Evolutionary conservation across 1,284 basidiomycete genomes (phyloP).

Genomic region (Marasmius sp.): DNA sequence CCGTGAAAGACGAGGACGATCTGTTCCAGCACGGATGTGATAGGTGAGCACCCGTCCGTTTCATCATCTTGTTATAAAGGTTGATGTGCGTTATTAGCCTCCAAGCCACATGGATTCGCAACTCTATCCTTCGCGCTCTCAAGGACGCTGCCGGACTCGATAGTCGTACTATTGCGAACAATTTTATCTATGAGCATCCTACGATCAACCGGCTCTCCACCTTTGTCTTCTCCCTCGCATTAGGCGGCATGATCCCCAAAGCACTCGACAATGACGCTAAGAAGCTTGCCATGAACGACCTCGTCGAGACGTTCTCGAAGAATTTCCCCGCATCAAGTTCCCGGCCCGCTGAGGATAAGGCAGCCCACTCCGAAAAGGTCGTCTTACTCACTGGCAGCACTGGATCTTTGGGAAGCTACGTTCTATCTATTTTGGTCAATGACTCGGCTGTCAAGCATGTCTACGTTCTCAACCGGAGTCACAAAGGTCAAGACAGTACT

Average conservation of each 20-base stretch:
- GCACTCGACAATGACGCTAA: background rate
- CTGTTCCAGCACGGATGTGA: constrained; percentile 43
- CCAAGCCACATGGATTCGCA: constrained; percentile 31
- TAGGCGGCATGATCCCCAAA: background rate
- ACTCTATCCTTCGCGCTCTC: constrained; percentile 23
- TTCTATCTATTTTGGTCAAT: background rate
- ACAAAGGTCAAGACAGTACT: constrained; percentile 7
- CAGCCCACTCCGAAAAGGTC: background rate
- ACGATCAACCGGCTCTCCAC: constrained; percentile 14
- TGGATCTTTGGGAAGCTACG: constrained; percentile 1
- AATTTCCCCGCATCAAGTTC: background rate
- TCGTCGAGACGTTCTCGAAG: constrained; percentile 3
- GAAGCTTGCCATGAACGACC: background rate
- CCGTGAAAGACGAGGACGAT: constrained; percentile 31
- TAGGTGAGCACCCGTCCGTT: constrained; percentile 19
- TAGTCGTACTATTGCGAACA: constrained; percentile 15
- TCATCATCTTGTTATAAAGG: background rate
- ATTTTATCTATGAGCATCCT: constrained; percentile 26
- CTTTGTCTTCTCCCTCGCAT: constrained; percentile 6
- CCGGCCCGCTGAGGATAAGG: background rate
- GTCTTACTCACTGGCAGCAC: constrained; percentile 8
- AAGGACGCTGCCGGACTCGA: constrained; percentile 18
- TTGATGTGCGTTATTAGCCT: constrained; percentile 19
- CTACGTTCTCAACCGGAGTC: constrained; percentile 29
- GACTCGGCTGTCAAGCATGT: constrained; percentile 20